Evolutionary conservation across 495 filamentous ascomycete genomes (phyloP).

Genomic region (Tuber calosporum): DNA sequence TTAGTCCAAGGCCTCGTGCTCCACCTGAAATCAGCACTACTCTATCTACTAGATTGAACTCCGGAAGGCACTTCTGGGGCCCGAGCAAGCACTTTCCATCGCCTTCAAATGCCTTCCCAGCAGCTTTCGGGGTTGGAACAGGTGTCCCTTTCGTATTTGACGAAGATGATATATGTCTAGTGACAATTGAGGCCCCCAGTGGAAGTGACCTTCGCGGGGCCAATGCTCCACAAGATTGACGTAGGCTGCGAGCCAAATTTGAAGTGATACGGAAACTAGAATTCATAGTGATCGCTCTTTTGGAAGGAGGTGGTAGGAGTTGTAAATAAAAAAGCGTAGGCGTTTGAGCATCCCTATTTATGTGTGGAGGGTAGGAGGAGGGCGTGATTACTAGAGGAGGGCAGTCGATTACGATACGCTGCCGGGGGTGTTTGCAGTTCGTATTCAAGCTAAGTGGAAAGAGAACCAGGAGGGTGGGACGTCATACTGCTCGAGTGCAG

Average conservation of each 20-base stretch:
- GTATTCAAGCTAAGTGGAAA: neutral
- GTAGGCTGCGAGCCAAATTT: slow-evolving; percentile 16
- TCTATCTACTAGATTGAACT: slow-evolving; percentile 53
- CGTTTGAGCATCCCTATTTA: neutral
- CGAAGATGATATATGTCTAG: slow-evolving; percentile 11
- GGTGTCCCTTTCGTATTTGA: neutral
- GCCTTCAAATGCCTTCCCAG: slow-evolving; percentile 9
- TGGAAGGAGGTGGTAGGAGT: neutral
- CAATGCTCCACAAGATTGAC: slow-evolving; percentile 1
- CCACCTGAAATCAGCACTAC: slow-evolving; percentile 60
- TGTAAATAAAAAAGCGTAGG: neutral
- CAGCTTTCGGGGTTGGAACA: slow-evolving; percentile 8
- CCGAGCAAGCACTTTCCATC: slow-evolving; percentile 16
- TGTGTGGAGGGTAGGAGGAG: neutral
- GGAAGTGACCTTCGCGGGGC: slow-evolving; percentile 12
- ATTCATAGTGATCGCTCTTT: slow-evolving; percentile 17
- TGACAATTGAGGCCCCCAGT: slow-evolving; percentile 1
- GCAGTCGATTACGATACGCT: neutral
- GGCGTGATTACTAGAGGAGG: neutral
- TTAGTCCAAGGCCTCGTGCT: slow-evolving; percentile 56
- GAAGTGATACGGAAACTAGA: slow-evolving; percentile 18
- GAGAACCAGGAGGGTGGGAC: neutral
- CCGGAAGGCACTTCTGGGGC: slow-evolving; percentile 27
- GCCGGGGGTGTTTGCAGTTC: neutral
- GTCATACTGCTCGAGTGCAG: neutral